Percentiles rank a stretch among this genome's conserved stretches.
Evolutionary conservation across 139 green algal species (phyloP).

Genomic region (Ulvella scutata): DNA sequence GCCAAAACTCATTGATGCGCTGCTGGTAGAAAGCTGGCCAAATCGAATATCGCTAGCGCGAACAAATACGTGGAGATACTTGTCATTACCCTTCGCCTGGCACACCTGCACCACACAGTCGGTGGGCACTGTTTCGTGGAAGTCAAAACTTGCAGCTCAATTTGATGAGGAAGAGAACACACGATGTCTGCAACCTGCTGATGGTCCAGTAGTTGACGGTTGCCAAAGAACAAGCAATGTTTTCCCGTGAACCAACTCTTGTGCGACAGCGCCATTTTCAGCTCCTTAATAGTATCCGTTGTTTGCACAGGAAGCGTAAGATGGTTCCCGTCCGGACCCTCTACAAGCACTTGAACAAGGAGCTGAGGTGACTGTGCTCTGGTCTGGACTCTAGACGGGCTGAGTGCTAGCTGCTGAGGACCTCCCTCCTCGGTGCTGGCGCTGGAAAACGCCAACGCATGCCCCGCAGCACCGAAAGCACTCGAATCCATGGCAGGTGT

Average conservation of each 20-base stretch:
- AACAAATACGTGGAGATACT: background rate
- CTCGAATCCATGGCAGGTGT: too few relatives aligned
- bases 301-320: background rate
- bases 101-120: constrained; percentile 13
- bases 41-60: background rate
- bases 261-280: constrained; percentile 1
- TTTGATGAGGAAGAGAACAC: too few relatives aligned
- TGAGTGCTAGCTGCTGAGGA: too few relatives aligned
- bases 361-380: background rate
- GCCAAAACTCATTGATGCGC: background rate
- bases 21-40: background rate
- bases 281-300: background rate
- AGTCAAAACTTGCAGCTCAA: too few relatives aligned
- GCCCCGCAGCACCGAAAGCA: too few relatives aligned
- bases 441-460: too few relatives aligned
- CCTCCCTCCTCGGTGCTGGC: too few relatives aligned
- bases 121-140: background rate
- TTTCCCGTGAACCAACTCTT: constrained; percentile 7
- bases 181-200: constrained; percentile 9
- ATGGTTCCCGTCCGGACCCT: background rate
- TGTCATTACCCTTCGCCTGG: background rate
- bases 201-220: constrained; percentile 12
- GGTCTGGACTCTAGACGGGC: too few relatives aligned
- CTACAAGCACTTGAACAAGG: background rate
- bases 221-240: constrained; percentile 10